A percentile compares a stretch with the other conserved stretches of the same genome.
These are phyloP conservation scores for Canavalia ensiformis DNA, from an alignment of 306 rosid species.

Conservation along the genomic window DNA sequence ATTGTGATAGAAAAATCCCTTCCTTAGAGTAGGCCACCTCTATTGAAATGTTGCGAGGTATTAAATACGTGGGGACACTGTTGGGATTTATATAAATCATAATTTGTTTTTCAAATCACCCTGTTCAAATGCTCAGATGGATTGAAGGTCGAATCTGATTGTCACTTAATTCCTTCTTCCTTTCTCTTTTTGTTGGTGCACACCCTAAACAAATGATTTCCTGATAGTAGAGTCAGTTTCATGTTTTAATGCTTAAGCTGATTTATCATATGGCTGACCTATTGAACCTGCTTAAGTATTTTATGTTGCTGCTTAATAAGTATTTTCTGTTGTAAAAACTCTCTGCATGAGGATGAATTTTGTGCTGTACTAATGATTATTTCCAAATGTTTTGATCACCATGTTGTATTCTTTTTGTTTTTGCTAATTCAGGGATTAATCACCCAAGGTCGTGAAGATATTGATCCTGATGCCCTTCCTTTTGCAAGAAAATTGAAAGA, in stretches of 20 bases:
- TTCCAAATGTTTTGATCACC: constrained; percentile 34
- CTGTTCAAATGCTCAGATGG: constrained; percentile 5
- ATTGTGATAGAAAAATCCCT: no score
- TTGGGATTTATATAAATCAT: background rate
- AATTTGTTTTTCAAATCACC: background rate
- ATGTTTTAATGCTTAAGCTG: constrained; percentile 27
- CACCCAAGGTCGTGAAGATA: constrained; percentile 81
- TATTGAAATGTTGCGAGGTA: no score
- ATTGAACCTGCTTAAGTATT: background rate
- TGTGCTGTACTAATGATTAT: constrained; percentile 14
- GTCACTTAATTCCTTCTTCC: background rate
- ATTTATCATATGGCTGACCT: constrained; percentile 11
- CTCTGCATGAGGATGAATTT: constrained; percentile 7
- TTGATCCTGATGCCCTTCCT: constrained; percentile 91
- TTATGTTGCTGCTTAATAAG: background rate
- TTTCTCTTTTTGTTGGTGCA: constrained; percentile 15
- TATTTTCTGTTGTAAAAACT: background rate
- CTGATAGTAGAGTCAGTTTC: background rate
- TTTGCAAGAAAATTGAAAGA: constrained; percentile 90
- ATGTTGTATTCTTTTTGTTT: constrained; percentile 32
- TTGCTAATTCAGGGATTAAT: constrained; percentile 81
- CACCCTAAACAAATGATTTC: background rate
- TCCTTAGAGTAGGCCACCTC: no score
- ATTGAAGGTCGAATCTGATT: background rate
- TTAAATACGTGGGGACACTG: no score